Conservation (phyloP, 2,329 filamentous ascomycete species). For the Fusarium pseudograminearum region DNA sequence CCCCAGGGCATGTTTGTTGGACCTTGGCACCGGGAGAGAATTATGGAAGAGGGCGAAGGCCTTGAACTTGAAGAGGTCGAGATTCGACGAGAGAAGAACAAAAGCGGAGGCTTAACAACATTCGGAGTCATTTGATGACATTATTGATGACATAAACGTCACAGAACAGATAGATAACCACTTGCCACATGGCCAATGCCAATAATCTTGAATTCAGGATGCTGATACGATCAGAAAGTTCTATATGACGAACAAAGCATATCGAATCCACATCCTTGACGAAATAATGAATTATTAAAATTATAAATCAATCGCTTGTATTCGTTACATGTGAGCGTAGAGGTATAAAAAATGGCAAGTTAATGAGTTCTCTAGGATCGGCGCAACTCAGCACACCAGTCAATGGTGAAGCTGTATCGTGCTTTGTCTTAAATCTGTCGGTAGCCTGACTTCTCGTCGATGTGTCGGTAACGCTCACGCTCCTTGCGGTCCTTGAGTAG, state of each 20-base stretch:
- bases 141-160: slow-evolving; percentile 12
- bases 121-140: slow-evolving; percentile 41
- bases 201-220: slow-evolving; percentile 10
- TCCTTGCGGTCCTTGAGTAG: slow-evolving; percentile 85
- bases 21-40: slow-evolving; percentile 83
- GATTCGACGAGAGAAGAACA: slow-evolving; percentile 43
- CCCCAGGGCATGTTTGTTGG: slow-evolving; percentile 90
- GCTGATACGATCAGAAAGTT: not conserved
- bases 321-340: slow-evolving; percentile 29
- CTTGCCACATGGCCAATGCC: not conserved
- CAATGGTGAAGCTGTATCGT: slow-evolving; percentile 2
- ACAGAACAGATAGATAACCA: slow-evolving; percentile 10
- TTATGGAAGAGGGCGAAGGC: slow-evolving; percentile 59
- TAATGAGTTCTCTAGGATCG: slow-evolving; percentile 14
- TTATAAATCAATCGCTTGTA: slow-evolving; percentile 29
- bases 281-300: slow-evolving; percentile 28
- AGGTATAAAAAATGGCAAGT: slow-evolving; percentile 19
- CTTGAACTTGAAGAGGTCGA: slow-evolving; percentile 56
- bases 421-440: slow-evolving; percentile 56
- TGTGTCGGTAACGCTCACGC: slow-evolving; percentile 80
- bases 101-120: slow-evolving; percentile 46
- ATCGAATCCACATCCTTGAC: not conserved
- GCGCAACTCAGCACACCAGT: slow-evolving; percentile 13
- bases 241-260: not conserved
- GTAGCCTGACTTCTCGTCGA: slow-evolving; percentile 80